Conservation (phyloP, 1,284 basidiomycete genomes). For the Apiotrichum gracile region DNA sequence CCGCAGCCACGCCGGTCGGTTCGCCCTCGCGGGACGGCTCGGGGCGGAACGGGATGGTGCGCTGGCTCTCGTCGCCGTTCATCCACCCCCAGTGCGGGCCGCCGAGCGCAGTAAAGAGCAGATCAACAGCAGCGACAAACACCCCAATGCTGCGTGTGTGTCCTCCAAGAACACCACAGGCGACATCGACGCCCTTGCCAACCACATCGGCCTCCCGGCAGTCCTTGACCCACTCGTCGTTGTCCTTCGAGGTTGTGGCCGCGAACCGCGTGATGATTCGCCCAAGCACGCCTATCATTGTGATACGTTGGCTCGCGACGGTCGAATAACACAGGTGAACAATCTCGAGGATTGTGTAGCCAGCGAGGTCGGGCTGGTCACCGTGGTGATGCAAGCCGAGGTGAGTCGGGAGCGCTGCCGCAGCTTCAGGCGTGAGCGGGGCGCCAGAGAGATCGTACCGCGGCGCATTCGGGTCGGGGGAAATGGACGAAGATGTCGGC, state of each 20-base stretch:
- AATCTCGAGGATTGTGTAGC: slow-evolving; percentile 85
- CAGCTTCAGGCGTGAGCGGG: slow-evolving; percentile 53
- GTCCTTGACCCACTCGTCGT: slow-evolving; percentile 8
- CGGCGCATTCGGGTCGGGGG: slow-evolving; percentile 10
- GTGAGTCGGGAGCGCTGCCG: slow-evolving; percentile 59
- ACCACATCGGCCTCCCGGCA: slow-evolving; percentile 7
- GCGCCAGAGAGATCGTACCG: slow-evolving; percentile 70
- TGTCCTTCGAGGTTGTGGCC: slow-evolving; percentile 1
- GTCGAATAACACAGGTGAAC: slow-evolving; percentile 74
- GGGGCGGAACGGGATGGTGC: slow-evolving; percentile 4
- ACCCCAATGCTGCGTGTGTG: slow-evolving; percentile 20
- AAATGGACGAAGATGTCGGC: slow-evolving; percentile 18
- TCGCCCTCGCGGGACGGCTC: slow-evolving; percentile 7
- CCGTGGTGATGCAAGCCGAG: slow-evolving; percentile 84
- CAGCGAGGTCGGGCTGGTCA: slow-evolving; percentile 67
- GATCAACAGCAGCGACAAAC: slow-evolving; percentile 29
- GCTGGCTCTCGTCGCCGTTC: slow-evolving; percentile 2
- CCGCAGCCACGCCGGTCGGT: slow-evolving; percentile 16
- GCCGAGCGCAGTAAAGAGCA: slow-evolving; percentile 28
- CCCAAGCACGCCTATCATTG: slow-evolving; percentile 70
- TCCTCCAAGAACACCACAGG: slow-evolving; percentile 3
- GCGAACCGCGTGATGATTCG: slow-evolving; percentile 50
- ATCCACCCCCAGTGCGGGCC: slow-evolving; percentile 22
- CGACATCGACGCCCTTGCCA: slow-evolving; percentile 9
- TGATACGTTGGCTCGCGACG: slow-evolving; percentile 73